Evolutionary conservation across 2,329 filamentous ascomycete species (phyloP), one percentile per base, ranked within the genome.

Genomic region (Xylaria multiplex): DNA sequence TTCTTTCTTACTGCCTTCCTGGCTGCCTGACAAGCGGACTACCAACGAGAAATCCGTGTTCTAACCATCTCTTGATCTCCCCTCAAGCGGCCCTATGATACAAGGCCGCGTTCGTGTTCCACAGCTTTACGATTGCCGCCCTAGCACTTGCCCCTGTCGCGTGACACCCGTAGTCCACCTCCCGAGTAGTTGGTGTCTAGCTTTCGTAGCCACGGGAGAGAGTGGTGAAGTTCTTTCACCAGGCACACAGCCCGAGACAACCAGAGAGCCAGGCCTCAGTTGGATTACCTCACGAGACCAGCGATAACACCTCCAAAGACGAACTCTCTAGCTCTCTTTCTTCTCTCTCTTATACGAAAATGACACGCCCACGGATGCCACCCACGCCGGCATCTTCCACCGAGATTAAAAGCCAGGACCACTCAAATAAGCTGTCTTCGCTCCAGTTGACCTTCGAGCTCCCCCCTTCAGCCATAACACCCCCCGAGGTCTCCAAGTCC

Each of bases 351-450:
- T 6, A 46, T 14, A 27, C 46, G 50, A 64, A 70, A 77, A 93
- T 93, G 91, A 87, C 90, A 77, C 88, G 85, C 65, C 83, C 86
- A 50, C 83, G 82, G 62, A 83, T 89, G 60, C 92, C 91, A 50
- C 92, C 90, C 49, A 96, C 93, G 55, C 93, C 93, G 46, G 89
- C 88, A 59, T 91, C 92, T 11, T 95, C 92, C 40, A 91, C 91
- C 57, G 93, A 96, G 75, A 92, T 96, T 77, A 86, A 88, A 63
- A 90, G 88, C 70, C 88, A 92, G 78, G 89, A 91, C 78, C 88
- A 88, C 67, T 82, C 83, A n/a, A 83, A 84, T 56, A 85, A 86
- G 66, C 83, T 90, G 52, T 80, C 84, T 46, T 82, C 85, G 45
- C 81, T 91, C 27, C 91, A 93, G 73, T 82, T 88, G 68, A 84